Evolutionary conservation across 2,329 filamentous ascomycete species (phyloP), one percentile per base, ranked within the genome.

Genomic region (Mollisia scopiformis): DNA sequence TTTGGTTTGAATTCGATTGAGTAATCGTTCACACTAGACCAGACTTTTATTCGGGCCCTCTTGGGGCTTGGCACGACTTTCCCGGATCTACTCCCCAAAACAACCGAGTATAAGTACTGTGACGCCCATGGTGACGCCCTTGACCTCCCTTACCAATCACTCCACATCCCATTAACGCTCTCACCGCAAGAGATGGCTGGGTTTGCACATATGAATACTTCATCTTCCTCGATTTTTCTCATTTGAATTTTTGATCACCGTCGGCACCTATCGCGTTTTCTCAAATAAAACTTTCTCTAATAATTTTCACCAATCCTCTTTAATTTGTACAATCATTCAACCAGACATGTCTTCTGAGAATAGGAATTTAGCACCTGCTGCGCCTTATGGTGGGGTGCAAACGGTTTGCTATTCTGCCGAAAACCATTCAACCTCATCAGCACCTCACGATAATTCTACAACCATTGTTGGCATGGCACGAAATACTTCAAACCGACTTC

Each of bases 81-180:
- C 30, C 13, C 31, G 28, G 46, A n/a, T 30, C 55, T 21, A 31
- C 23, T 11, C 19, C 35, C 35, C 25, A 43, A 51, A 35, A 51
- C 19, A 21, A 35, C 39, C 25, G 39, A 52, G 35, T 62, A 55
- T 58, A 62, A 58, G 59, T 58, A 33, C 59, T 55, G 50, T 62
- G 59, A 62, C 59, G 55, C 59, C 59, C 59, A 55, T 25, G 35
- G 16, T 58, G 55, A 62, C 51, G 51, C 51, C 43, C 51, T 31
- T 47, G 51, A 50, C 43, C 51, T 31, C 27, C 21, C 51, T 55
- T 58, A 62, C 59, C 27, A 58, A 62, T 58, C 43, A 25, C 21
- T 39, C 39, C 51, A 33, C 37, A 47, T 23, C 49, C 11, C 49
- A 16, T 1, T 58, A 14, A 33, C 47, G 7, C 16, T n/a, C 23